These are phyloP conservation scores for Dactylellina haptotyla DNA, from an alignment of 2,329 filamentous ascomycete genomes.

Conservation along the genomic window DNA sequence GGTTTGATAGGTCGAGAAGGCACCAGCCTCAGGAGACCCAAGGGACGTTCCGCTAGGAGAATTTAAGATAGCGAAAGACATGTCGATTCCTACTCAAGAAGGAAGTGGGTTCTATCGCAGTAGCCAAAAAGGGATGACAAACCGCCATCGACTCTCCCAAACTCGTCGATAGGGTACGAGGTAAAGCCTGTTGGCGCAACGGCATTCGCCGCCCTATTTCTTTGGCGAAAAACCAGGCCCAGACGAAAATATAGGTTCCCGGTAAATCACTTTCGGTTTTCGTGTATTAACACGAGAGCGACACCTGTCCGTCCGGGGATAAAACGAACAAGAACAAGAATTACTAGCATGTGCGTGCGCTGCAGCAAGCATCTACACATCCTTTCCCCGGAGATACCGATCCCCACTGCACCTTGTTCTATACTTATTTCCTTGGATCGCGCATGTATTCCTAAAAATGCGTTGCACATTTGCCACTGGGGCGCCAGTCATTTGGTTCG, in stretches of 20 bases:
- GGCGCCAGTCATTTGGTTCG: slow-evolving; percentile 1
- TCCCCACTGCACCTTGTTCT: slow-evolving; percentile 39
- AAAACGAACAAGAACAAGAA: background rate
- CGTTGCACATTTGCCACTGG: slow-evolving; percentile 39
- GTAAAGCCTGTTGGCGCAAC: slow-evolving; percentile 2
- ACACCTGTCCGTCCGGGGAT: background rate
- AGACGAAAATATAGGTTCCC: background rate
- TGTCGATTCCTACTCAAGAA: slow-evolving; percentile 6
- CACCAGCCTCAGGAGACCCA: slow-evolving; percentile 29
- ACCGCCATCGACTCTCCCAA: slow-evolving; percentile 18
- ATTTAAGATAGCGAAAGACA: slow-evolving; percentile 39
- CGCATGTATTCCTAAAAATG: background rate
- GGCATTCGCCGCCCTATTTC: slow-evolving; percentile 28
- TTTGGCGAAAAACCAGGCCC: slow-evolving; percentile 14
- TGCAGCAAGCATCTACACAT: background rate
- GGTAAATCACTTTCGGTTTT: slow-evolving; percentile 11
- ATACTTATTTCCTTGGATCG: slow-evolving; percentile 28
- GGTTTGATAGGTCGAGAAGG: slow-evolving; percentile 37
- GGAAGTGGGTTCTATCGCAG: background rate
- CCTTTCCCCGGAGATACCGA: slow-evolving; percentile 34
- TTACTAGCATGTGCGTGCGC: too few relatives aligned
- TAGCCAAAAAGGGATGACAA: slow-evolving; percentile 10
- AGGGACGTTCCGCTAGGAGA: slow-evolving; percentile 28
- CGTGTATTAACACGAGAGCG: background rate
- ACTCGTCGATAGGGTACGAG: slow-evolving; percentile 7